Evolutionary conservation across 2,329 filamentous ascomycete genomes (phyloP).

Genomic region (Lomentospora prolificans): DNA sequence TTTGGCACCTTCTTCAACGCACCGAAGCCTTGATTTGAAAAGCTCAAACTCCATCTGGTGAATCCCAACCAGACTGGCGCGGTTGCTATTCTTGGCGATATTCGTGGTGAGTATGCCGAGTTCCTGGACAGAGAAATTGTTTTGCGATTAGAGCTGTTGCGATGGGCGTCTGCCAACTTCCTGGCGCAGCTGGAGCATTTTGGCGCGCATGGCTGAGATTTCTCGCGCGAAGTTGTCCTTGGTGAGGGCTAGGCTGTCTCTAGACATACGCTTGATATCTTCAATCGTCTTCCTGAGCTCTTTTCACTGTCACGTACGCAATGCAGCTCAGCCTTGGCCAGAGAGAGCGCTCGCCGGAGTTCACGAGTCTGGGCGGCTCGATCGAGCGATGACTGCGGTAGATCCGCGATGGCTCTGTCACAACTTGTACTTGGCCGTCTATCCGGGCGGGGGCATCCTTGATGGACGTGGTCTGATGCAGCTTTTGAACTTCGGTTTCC

Average conservation of each 20-base stretch:
- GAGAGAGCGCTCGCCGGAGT: constrained; percentile 16
- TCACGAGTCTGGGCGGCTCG: constrained; percentile 11
- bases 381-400: constrained; percentile 14
- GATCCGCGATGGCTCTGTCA: constrained; percentile 14
- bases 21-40: constrained; percentile 25
- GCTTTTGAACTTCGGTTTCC: neutral
- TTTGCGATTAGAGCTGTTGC: constrained; percentile 4
- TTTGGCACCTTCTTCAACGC: constrained; percentile 18
- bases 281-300: constrained; percentile 16
- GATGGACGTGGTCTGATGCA: neutral
- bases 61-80: constrained; percentile 27
- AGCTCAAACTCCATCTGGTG: constrained; percentile 33
- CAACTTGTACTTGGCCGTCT: constrained; percentile 16
- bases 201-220: constrained; percentile 20
- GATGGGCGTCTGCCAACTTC: constrained; percentile 17
- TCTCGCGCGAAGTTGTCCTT: constrained; percentile 21
- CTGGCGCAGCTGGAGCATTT: constrained; percentile 22
- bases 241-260: constrained; percentile 15
- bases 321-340: constrained; percentile 16
- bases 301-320: constrained; percentile 16
- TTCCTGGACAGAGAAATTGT: constrained; percentile 19
- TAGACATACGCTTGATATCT: constrained; percentile 16
- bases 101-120: constrained; percentile 29
- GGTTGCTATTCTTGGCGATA: constrained; percentile 27
- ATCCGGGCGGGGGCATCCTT: constrained; percentile 12